A percentile compares a stretch with the other conserved stretches of the same genome.
phyloP scores from a whole-genome alignment of 768 basidiomycete species.

The Lactarius vividus region DNA sequence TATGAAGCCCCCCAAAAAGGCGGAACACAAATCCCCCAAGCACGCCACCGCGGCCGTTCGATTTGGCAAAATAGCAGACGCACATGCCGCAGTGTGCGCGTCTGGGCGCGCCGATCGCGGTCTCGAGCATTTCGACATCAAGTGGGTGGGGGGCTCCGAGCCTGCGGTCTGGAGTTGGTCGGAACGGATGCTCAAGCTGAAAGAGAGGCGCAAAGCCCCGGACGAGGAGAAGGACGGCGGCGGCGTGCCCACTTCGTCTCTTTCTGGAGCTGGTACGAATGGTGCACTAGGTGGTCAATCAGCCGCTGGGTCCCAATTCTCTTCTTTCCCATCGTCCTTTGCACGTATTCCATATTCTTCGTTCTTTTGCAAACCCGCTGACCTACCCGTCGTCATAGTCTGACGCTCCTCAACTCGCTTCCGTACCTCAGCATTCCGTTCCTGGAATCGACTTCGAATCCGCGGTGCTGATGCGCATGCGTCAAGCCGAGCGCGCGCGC shows the following conservation, averaged over 20 bases:
- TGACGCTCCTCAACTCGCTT: conserved; percentile 26
- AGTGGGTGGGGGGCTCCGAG: conserved; percentile 73
- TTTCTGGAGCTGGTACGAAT: not conserved
- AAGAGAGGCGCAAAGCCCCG: conserved; percentile 24
- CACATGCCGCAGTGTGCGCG: conserved; percentile 72
- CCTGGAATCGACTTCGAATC: conserved; percentile 70
- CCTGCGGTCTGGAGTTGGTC: conserved; percentile 72
- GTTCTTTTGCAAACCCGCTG: not conserved
- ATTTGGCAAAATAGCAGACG: conserved; percentile 72
- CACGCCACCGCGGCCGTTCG: conserved; percentile 70
- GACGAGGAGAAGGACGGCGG: conserved; percentile 2
- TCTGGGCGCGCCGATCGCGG: conserved; percentile 50
- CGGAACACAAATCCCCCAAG: conserved; percentile 56
- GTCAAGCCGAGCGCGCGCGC: conserved; percentile 76
- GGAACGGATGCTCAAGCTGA: conserved; percentile 67
- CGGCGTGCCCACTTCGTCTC: conserved; percentile 2
- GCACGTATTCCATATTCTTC: not conserved
- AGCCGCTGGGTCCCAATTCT: not conserved
- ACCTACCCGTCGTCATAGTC: conserved; percentile 1
- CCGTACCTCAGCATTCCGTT: conserved; percentile 30
- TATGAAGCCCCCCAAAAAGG: conserved; percentile 58
- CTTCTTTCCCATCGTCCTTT: conserved; percentile 21
- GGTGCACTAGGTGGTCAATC: not conserved
- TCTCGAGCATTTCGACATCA: conserved; percentile 60
- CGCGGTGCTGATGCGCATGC: conserved; percentile 72